Conservation (phyloP, 441 rosid genomes). For the Syzygium malaccense region DNA sequence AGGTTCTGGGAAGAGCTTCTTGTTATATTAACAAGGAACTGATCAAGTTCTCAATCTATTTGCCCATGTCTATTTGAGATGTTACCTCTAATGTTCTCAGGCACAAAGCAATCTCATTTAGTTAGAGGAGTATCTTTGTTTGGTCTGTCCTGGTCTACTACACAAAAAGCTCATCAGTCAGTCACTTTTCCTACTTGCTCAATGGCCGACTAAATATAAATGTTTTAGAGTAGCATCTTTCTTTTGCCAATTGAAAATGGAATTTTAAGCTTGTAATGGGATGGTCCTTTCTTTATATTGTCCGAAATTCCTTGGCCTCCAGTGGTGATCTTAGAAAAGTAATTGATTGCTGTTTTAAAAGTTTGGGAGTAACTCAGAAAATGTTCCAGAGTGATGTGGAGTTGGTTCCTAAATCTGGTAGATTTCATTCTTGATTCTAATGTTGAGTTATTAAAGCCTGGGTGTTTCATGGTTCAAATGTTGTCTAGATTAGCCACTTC, state of each 20-base stretch:
- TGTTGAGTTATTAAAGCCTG: neutral
- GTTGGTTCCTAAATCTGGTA: neutral
- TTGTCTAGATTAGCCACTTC: neutral
- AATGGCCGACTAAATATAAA: neutral
- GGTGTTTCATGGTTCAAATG: neutral
- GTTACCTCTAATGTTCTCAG: neutral
- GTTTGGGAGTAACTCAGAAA: neutral
- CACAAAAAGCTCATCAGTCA: neutral
- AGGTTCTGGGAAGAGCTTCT: neutral
- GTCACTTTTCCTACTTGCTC: neutral
- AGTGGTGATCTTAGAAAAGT: neutral
- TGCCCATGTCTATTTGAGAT: neutral
- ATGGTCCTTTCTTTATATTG: neutral
- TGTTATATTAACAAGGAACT: neutral
- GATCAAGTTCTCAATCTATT: neutral
- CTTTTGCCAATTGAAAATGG: neutral
- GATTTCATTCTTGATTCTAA: neutral
- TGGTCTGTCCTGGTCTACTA: neutral
- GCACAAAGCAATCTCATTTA: neutral
- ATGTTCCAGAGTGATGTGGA: neutral
- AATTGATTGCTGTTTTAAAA: neutral
- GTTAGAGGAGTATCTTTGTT: neutral
- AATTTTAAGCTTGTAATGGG: neutral
- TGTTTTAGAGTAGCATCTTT: neutral
- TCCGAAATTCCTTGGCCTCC: neutral